Evolutionary conservation across 1,284 basidiomycete genomes (phyloP), one percentile per base, ranked within the genome.

Genomic region (Puccinia coronata): DNA sequence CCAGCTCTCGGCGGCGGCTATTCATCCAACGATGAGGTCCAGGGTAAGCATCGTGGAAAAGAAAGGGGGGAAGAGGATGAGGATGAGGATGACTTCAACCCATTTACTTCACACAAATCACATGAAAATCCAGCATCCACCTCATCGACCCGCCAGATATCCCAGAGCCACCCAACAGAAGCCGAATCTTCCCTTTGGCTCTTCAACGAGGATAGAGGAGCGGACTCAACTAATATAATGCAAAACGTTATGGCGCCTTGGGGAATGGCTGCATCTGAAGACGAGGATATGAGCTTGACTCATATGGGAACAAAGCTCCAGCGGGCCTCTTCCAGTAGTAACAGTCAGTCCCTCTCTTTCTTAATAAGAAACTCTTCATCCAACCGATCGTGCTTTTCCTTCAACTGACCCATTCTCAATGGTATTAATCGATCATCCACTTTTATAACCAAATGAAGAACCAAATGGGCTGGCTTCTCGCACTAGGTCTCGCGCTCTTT

Each of bases 111-210:
- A n/a, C 59, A 59, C 53, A 75, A 75, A 75, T 63, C 73, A 59
- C 47, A 43, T 34, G 55, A 47, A 41, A 28, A 36, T 39, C 57
- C 55, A 59, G 36, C 39, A 36, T 25, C 34, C 65, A 34, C 23
- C 47, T 34, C 39, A 55, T 51, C 31, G 25, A 18, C 49, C 41
- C 53, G 59, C 67, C 31, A 31, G n/a, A 70, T 70, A 57, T 9
- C 49, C 39, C 39, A 70, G 28, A 65, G 63, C 34, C 63, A 67
- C 0, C 43, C 34, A 28, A 2, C 28, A 11, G 47, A 71, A 53
- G 69, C 61, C 41, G 63, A 79, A 25, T 69, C 76, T 5, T 79
- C 76, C 20, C 76, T 79, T 53, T 79, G 76, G 76, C 63, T 79
- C 23, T 79, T 79, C 16, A 34, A 79, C 34, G 65, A 57, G 1